phyloP scores from a whole-genome alignment of 345 rosid species.

The Camelina sativa region DNA sequence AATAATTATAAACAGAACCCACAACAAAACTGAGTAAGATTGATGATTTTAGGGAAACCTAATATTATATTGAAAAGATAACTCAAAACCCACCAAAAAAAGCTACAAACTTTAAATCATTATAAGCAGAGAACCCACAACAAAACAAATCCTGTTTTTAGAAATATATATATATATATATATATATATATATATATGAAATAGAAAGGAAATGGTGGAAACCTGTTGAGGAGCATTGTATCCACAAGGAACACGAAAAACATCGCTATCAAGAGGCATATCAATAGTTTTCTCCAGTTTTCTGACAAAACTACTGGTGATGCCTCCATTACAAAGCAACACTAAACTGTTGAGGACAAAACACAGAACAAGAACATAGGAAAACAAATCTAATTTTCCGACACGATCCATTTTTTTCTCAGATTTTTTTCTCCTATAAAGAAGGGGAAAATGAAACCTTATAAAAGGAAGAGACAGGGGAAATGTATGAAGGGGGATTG shows the following conservation, averaged over 20 bases:
- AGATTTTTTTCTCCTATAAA: background rate
- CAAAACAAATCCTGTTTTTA: too few species aligned
- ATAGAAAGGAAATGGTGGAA: background rate
- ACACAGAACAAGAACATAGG: slow-evolving; percentile 42
- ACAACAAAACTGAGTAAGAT: background rate
- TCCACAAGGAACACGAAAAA: slow-evolving; percentile 67
- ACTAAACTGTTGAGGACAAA: slow-evolving; percentile 49
- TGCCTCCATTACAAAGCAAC: slow-evolving; percentile 65
- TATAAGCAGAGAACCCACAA: slow-evolving; percentile 19
- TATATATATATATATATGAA: too few species aligned
- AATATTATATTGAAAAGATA: too few species aligned
- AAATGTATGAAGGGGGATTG: background rate
- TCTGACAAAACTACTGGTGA: slow-evolving; percentile 67
- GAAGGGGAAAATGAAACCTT: background rate
- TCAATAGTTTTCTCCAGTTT: slow-evolving; percentile 56
- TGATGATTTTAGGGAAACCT: background rate
- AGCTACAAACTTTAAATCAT: slow-evolving; percentile 10
- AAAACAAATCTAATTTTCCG: slow-evolving; percentile 3
- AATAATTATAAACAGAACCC: slow-evolving; percentile 20
- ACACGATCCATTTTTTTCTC: slow-evolving; percentile 41
- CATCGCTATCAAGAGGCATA: slow-evolving; percentile 84
- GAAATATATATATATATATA: too few species aligned
- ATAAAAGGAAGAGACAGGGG: background rate
- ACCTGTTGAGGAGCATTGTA: slow-evolving; percentile 97
- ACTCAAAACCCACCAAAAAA: background rate